phyloP scores from a whole-genome alignment of 2,329 filamentous ascomycete species.

The Neobulgaria alba region DNA sequence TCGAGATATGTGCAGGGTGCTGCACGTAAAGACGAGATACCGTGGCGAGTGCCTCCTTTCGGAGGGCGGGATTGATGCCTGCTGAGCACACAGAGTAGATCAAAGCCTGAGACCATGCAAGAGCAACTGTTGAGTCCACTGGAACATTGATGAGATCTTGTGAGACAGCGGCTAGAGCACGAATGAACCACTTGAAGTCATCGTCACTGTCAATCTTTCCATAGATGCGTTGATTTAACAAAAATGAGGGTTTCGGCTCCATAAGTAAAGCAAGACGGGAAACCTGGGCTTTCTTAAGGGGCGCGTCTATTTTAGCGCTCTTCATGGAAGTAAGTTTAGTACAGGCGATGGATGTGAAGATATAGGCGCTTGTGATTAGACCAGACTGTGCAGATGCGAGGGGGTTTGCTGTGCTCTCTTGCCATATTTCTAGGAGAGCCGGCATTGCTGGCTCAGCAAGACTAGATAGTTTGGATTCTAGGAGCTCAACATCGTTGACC shows the following conservation, averaged over 20 bases:
- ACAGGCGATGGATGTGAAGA: conserved; percentile 56
- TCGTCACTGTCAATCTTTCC: conserved; percentile 66
- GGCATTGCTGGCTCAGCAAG: conserved; percentile 46
- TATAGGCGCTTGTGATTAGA: conserved; percentile 69
- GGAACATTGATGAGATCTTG: conserved; percentile 39
- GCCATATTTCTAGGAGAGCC: conserved; percentile 60
- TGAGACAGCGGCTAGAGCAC: conserved; percentile 57
- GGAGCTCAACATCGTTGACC: conserved; percentile 36
- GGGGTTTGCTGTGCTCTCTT: conserved; percentile 71
- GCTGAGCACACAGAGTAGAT: conserved; percentile 68
- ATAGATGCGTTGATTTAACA: conserved; percentile 79
- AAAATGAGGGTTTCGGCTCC: conserved; percentile 78
- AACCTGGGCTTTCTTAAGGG: conserved; percentile 55
- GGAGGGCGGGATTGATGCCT: conserved; percentile 49
- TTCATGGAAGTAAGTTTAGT: conserved; percentile 44
- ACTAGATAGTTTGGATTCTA: conserved; percentile 39
- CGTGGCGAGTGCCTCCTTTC: conserved; percentile 51
- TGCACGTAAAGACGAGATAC: conserved; percentile 58
- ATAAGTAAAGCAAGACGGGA: conserved; percentile 56
- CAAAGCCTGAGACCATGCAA: conserved; percentile 75
- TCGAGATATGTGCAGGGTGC: conserved; percentile 48
- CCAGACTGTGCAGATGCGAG: conserved; percentile 73
- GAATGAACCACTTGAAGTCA: conserved; percentile 69
- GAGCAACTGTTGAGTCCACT: conserved; percentile 41
- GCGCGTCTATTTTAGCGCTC: conserved; percentile 44